Evolutionary conservation across 2,329 filamentous ascomycete species (phyloP).

Genomic region (Myriosclerotinia scirpicola): DNA sequence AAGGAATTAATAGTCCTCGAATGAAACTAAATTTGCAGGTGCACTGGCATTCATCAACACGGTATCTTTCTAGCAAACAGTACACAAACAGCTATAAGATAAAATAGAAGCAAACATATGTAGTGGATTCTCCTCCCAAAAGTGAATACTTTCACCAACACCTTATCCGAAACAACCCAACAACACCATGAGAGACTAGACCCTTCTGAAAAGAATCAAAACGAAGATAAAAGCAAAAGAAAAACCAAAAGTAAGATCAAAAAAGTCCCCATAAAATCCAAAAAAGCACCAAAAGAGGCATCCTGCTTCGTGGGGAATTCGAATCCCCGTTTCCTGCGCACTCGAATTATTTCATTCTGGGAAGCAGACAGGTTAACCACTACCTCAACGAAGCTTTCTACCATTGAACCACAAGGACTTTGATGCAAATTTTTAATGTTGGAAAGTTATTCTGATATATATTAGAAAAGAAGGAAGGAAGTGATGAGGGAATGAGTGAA

Average conservation of each 20-base stretch:
- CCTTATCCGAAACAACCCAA: too few relatives aligned
- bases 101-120: not conserved
- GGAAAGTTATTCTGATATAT: not conserved
- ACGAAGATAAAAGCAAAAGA: not conserved
- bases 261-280: not conserved
- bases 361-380: constrained; percentile 25
- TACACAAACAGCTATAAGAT: too few relatives aligned
- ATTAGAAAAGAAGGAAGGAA: not conserved
- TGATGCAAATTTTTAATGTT: constrained; percentile 6
- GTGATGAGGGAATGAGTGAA: not conserved
- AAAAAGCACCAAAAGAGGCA: not conserved
- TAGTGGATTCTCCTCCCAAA: not conserved
- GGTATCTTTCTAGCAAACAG: too few relatives aligned
- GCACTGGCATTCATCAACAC: too few relatives aligned
- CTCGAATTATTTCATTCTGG: not conserved
- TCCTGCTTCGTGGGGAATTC: constrained; percentile 22
- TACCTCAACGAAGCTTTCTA: constrained; percentile 23
- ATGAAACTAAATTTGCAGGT: too few relatives aligned
- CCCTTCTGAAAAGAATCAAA: not conserved
- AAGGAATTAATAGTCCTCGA: too few relatives aligned
- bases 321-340: constrained; percentile 23
- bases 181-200: not conserved
- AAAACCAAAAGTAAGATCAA: not conserved
- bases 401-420: not conserved
- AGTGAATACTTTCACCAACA: constrained; percentile 11